Conservation (phyloP, 306 rosid species). For the Bauhinia variegata region DNA sequence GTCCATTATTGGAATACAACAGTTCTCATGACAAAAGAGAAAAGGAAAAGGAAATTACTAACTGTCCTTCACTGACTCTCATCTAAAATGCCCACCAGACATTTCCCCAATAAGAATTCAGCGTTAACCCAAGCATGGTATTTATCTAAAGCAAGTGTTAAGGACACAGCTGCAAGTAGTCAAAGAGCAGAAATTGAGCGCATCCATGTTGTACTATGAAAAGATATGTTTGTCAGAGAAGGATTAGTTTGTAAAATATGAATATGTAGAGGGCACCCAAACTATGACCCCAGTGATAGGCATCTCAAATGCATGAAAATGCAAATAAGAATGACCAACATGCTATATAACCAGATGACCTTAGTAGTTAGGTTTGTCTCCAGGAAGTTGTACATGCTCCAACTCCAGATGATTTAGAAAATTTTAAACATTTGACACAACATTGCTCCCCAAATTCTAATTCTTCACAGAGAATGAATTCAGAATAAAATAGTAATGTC, state of each 20-base stretch:
- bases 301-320: neutral
- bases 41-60: neutral
- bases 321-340: slow-evolving; percentile 9
- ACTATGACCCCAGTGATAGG: slow-evolving; percentile 26
- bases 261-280: neutral
- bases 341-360: neutral
- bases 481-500: slow-evolving; percentile 4
- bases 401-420: neutral
- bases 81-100: slow-evolving; percentile 78
- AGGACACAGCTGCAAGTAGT: slow-evolving; percentile 42
- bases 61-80: slow-evolving; percentile 46
- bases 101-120: slow-evolving; percentile 84
- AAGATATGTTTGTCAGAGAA: too few species aligned
- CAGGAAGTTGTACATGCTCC: neutral
- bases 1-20: neutral
- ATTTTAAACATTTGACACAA: neutral
- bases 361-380: neutral
- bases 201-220: neutral
- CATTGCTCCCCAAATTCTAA: slow-evolving; percentile 9
- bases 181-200: slow-evolving; percentile 21
- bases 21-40: neutral
- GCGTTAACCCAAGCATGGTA: slow-evolving; percentile 96
- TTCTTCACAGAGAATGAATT: slow-evolving; percentile 10
- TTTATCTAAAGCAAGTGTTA: slow-evolving; percentile 62
- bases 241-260: neutral